A percentile compares a stretch with the other conserved stretches of the same genome.
Evolutionary conservation across 2,329 filamentous ascomycete species (phyloP).

Genomic region (Pezicula neosporulosa): DNA sequence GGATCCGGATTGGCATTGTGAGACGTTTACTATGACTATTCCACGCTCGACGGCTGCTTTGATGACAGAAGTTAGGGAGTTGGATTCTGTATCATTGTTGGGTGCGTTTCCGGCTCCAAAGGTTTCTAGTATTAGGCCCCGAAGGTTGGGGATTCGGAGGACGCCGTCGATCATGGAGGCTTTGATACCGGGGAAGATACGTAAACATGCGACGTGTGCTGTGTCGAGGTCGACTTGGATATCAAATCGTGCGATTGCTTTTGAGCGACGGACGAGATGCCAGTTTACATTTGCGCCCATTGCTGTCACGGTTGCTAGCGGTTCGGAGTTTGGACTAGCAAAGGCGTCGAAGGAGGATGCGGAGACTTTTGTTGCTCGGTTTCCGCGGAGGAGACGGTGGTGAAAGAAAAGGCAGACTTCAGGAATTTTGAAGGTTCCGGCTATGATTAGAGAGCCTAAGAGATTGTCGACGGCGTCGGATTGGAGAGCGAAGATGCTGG

Average conservation of each 20-base stretch:
- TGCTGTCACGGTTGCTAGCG: slow-evolving; percentile 58
- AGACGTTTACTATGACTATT: slow-evolving; percentile 70
- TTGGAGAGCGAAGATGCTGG: slow-evolving; percentile 68
- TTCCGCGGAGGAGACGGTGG: slow-evolving; percentile 66
- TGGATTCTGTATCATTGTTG: slow-evolving; percentile 48
- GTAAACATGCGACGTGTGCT: slow-evolving; percentile 66
- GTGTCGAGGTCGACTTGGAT: slow-evolving; percentile 60
- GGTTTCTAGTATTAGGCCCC: slow-evolving; percentile 66
- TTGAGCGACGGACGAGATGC: slow-evolving; percentile 58
- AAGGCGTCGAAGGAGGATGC: slow-evolving; percentile 68
- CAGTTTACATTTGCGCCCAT: slow-evolving; percentile 62
- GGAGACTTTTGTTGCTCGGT: slow-evolving; percentile 65
- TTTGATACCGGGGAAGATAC: slow-evolving; percentile 70
- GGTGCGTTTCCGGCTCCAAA: slow-evolving; percentile 72
- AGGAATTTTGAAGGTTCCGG: slow-evolving; percentile 71
- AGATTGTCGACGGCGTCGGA: slow-evolving; percentile 71
- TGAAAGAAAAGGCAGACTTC: slow-evolving; percentile 75
- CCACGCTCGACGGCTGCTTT: slow-evolving; percentile 60
- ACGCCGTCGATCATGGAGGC: slow-evolving; percentile 69
- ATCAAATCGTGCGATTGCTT: slow-evolving; percentile 53
- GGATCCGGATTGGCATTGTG: slow-evolving; percentile 55
- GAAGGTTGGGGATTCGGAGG: slow-evolving; percentile 56
- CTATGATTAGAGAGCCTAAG: slow-evolving; percentile 65
- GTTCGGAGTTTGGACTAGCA: slow-evolving; percentile 61
- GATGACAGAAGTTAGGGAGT: slow-evolving; percentile 56